These are phyloP conservation scores for Plasmodium inui DNA, from an alignment of 169 alveolate species.

Conservation along the genomic window DNA sequence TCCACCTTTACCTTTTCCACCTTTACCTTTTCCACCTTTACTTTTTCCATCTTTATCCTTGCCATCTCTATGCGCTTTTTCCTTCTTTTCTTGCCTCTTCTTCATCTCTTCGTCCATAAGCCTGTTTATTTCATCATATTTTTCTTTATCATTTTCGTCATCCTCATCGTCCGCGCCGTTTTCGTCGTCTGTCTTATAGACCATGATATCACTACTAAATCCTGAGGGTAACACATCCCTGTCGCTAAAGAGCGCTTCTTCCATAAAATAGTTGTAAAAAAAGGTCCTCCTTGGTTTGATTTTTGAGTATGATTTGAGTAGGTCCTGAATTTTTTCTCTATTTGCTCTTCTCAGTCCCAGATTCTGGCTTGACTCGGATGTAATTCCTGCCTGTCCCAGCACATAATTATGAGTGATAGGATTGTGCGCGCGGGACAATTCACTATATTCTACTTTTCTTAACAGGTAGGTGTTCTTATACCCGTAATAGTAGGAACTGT, in stretches of 20 bases:
- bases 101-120: background rate
- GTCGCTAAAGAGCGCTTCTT: background rate
- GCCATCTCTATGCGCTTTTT: background rate
- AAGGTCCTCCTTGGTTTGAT: conserved; percentile 1
- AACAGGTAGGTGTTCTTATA: conserved; percentile 15
- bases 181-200: background rate
- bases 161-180: background rate
- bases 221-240: background rate
- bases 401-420: conserved; percentile 6
- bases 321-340: background rate
- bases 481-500: conserved; percentile 13
- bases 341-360: background rate
- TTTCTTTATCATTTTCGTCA: background rate
- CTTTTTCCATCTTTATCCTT: background rate
- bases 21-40: background rate
- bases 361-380: background rate
- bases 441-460: conserved; percentile 26
- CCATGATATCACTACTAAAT: background rate
- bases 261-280: conserved; percentile 18
- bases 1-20: background rate
- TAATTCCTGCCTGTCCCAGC: conserved; percentile 24
- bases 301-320: conserved; percentile 3
- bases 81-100: background rate
- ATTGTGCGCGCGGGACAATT: background rate
- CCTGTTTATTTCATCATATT: background rate